Base-by-base conservation (phyloP, 768 basidiomycete species). In the Boletus edulis region DNA sequence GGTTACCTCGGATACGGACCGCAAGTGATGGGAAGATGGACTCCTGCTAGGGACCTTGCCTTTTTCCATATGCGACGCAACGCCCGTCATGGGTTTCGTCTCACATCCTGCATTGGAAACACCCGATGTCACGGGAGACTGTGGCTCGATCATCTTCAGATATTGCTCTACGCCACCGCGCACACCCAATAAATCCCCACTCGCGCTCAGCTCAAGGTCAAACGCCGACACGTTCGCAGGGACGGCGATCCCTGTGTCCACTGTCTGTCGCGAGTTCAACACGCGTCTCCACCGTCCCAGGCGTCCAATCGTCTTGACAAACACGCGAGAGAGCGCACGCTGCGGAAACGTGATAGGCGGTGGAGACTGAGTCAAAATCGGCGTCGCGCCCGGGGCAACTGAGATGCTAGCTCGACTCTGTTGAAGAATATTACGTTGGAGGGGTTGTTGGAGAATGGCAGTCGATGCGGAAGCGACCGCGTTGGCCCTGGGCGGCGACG, bases 271-370 rank as follows among this genome's bases (percentile, higher is more conserved):
- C 35, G 75, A 71, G 60, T 88, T 85, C 49, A 94, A 68, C 29
- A 89, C 90, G 7, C 92, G 83, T 63, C 81, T 89, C 89, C 92
- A 89, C 11, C 88, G 76, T 2, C 92, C 92, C 17, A 95, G 72
- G 6, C 88, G 81, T 5, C 92, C 90, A 29, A 94, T 85, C 3
- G 92, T 92, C 71, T 84, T 87, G 50, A 89, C 85, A 45, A 94
- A 81, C 12, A 81, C 89, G 1, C 90, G 81, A 0, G 89, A 90
- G 15, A 94, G 74, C 0, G 85, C 76, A 62, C 78, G 83, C 50
- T 87, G 83, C 1, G 84, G 80, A 13, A 84, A 72, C 8, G 78
- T 64, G n/a, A 69, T 63, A 0, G 63, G 51, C 2, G 76, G 70
- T 8, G 80, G 67, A 11, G 76, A 75, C 42, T 78, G 73, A 0